A percentile compares a stretch with the other conserved stretches of the same genome.
phyloP scores from a whole-genome alignment of 164 flowering plant genomes.

The Macadamia integrifolia region DNA sequence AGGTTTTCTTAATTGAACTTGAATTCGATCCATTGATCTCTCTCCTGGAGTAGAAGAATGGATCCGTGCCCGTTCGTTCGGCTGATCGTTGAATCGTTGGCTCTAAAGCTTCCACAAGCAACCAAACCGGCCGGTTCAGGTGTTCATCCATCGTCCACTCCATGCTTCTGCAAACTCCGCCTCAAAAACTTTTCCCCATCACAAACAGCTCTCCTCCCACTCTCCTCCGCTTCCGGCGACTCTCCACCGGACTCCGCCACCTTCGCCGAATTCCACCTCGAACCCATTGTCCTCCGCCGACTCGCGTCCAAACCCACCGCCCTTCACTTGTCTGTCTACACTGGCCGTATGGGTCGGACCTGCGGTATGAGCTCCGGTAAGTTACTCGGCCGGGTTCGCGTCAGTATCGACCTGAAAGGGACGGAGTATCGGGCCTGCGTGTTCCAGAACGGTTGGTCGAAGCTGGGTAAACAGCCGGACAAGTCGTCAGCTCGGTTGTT shows the following conservation, averaged over 20 bases:
- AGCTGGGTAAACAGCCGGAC: constrained; percentile 37
- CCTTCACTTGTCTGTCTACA: constrained; percentile 49
- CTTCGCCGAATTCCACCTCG: constrained; percentile 59
- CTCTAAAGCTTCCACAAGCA: constrained; percentile 64
- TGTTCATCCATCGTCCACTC: constrained; percentile 59
- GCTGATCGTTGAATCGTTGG: constrained; percentile 60
- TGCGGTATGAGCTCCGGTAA: constrained; percentile 59
- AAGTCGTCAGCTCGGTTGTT: constrained; percentile 52
- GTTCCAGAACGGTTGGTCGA: constrained; percentile 77
- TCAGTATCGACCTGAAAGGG: constrained; percentile 33
- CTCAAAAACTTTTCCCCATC: constrained; percentile 49
- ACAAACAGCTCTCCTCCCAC: constrained; percentile 71
- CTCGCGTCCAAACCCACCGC: constrained; percentile 39
- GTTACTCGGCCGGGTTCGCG: constrained; percentile 48
- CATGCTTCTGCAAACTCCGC: constrained; percentile 67
- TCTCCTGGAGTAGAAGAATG: constrained; percentile 18
- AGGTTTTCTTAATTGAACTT: neutral
- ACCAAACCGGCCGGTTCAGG: constrained; percentile 41
- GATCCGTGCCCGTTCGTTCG: constrained; percentile 93
- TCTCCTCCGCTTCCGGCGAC: constrained; percentile 26
- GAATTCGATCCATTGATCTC: too few species aligned
- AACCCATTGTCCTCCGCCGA: constrained; percentile 48
- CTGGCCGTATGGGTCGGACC: constrained; percentile 56
- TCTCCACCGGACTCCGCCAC: constrained; percentile 37
- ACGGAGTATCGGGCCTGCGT: constrained; percentile 34